These are phyloP conservation scores for Leccinum subgranulosum DNA, from an alignment of 768 basidiomycete species.

Conservation along the genomic window DNA sequence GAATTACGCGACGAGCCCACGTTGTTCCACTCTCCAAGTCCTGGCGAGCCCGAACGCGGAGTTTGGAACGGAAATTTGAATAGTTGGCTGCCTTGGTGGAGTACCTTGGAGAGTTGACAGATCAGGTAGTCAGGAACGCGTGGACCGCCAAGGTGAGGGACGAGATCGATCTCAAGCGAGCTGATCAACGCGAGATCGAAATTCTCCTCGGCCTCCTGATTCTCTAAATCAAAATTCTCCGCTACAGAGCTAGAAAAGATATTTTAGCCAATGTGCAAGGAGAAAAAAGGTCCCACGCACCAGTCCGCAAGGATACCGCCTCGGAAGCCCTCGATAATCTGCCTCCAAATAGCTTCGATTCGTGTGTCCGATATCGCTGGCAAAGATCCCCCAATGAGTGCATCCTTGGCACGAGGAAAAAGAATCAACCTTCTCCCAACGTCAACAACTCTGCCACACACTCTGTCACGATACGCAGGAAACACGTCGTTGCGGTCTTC, in stretches of 20 bases:
- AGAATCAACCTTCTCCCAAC: constrained; percentile 48
- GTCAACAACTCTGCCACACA: constrained; percentile 50
- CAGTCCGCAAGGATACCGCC: constrained; percentile 85
- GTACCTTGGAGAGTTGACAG: constrained; percentile 60
- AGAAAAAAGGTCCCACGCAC: constrained; percentile 38
- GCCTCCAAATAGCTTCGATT: constrained; percentile 82
- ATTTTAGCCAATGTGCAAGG: background rate
- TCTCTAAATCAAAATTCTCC: constrained; percentile 55
- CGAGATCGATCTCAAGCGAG: constrained; percentile 74
- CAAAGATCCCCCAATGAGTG: background rate
- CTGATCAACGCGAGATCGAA: constrained; percentile 82
- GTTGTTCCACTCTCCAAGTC: constrained; percentile 5
- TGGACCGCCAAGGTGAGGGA: constrained; percentile 68
- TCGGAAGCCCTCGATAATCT: constrained; percentile 74
- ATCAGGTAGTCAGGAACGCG: constrained; percentile 73
- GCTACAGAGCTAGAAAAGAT: constrained; percentile 45
- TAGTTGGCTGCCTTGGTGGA: constrained; percentile 70
- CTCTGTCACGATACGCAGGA: constrained; percentile 71
- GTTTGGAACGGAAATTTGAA: constrained; percentile 35
- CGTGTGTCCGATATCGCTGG: constrained; percentile 59
- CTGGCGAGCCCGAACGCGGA: constrained; percentile 10
- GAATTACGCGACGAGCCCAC: constrained; percentile 10
- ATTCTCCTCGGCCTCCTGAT: constrained; percentile 76
- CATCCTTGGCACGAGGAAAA: background rate
- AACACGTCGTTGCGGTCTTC: constrained; percentile 89